phyloP scores from a whole-genome alignment of 768 basidiomycete genomes.

The Leccinellum albellum region DNA sequence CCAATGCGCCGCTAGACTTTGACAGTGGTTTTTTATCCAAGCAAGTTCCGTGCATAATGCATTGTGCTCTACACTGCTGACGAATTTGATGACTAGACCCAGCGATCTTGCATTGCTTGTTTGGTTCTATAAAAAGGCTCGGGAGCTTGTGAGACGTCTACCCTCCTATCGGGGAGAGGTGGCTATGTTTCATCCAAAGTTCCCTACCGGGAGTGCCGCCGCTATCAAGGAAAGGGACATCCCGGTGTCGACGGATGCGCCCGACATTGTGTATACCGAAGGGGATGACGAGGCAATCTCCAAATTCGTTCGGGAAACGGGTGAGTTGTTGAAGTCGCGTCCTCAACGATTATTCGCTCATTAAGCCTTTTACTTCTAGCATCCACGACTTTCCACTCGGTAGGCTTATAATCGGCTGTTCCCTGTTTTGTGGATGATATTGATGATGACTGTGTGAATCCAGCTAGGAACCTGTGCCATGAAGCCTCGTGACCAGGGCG shows the following conservation, averaged over 20 bases:
- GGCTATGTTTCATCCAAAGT: conserved; percentile 16
- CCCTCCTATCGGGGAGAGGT: conserved; percentile 16
- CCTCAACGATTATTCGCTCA: not conserved
- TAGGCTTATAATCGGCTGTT: not conserved
- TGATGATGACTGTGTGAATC: not conserved
- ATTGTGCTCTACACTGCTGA: not conserved
- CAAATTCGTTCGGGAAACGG: conserved; percentile 19
- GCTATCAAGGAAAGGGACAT: conserved; percentile 3
- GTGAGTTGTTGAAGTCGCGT: conserved; percentile 2
- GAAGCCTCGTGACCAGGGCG: conserved; percentile 55
- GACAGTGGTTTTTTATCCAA: conserved; percentile 43
- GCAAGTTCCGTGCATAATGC: conserved; percentile 24
- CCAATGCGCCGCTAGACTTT: conserved; percentile 41
- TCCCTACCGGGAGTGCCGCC: conserved; percentile 25
- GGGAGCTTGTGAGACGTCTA: conserved; percentile 57
- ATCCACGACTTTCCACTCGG: not conserved
- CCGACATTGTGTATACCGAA: conserved; percentile 32
- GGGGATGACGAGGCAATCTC: conserved; percentile 35
- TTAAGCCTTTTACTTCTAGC: not conserved
- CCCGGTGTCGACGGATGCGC: conserved; percentile 16
- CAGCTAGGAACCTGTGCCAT: conserved; percentile 59
- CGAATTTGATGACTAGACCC: not conserved
- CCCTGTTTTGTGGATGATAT: not conserved
- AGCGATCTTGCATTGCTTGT: conserved; percentile 42
- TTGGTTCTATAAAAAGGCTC: conserved; percentile 50